A percentile compares a stretch with the other conserved stretches of the same genome.
These are phyloP conservation scores for Pythium rishiriense DNA, from an alignment of 352 stramenopile genomes.

Conservation along the genomic window DNA sequence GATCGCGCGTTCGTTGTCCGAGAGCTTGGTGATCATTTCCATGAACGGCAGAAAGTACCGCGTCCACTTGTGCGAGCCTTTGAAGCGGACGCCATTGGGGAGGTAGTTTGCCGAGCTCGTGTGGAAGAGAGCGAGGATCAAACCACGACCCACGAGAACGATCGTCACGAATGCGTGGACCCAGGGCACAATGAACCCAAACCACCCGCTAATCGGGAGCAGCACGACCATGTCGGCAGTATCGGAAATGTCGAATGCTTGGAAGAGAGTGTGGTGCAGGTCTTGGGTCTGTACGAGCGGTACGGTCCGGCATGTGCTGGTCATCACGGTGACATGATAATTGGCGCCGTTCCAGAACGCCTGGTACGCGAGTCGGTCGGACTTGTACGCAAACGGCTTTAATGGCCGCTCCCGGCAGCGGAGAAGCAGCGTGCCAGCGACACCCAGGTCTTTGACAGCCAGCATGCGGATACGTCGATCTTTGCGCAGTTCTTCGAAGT, in stretches of 20 bases:
- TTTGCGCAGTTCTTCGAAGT: constrained; percentile 38
- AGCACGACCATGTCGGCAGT: constrained; percentile 40
- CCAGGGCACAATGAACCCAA: constrained; percentile 31
- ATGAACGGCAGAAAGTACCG: constrained; percentile 48
- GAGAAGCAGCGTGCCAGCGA: constrained; percentile 39
- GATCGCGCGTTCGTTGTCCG: constrained; percentile 34
- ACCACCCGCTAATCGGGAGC: constrained; percentile 40
- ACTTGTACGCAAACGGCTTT: constrained; percentile 43
- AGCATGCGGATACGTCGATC: constrained; percentile 35
- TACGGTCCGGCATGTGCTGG: constrained; percentile 41
- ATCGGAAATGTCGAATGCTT: constrained; percentile 36
- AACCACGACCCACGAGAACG: constrained; percentile 35
- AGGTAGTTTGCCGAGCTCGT: constrained; percentile 39
- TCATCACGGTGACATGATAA: constrained; percentile 48
- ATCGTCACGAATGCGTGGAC: constrained; percentile 45
- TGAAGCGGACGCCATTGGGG: constrained; percentile 33
- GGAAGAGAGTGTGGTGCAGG: constrained; percentile 41
- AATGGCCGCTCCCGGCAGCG: constrained; percentile 43
- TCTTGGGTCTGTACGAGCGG: constrained; percentile 36
- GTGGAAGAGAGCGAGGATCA: constrained; percentile 43
- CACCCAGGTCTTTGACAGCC: constrained; percentile 37
- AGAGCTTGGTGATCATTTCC: constrained; percentile 30
- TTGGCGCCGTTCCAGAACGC: constrained; percentile 44
- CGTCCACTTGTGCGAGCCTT: constrained; percentile 28
- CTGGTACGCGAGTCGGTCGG: constrained; percentile 51